Evolutionary conservation across 176 grass and related monocot species (phyloP).

Genomic region (Pharus latifolius): DNA sequence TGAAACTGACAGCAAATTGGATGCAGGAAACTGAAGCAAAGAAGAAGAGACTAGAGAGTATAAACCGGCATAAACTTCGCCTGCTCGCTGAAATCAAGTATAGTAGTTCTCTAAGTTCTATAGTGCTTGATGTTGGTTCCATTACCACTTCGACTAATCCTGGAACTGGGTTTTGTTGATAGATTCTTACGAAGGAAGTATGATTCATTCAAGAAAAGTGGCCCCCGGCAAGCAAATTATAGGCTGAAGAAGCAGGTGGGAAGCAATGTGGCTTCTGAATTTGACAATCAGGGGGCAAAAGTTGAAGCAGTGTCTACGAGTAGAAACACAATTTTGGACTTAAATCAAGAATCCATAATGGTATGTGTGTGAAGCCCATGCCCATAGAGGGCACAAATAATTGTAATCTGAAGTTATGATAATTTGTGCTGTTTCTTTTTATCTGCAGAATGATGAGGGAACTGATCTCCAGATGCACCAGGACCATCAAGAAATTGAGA

Average conservation of each 20-base stretch:
- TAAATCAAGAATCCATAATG: conserved; percentile 40
- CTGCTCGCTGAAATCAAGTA: conserved; percentile 69
- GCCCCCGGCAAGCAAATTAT: conserved; percentile 4
- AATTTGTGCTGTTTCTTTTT: not conserved
- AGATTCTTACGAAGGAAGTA: conserved; percentile 65
- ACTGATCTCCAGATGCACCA: conserved; percentile 6
- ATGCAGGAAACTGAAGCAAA: conserved; percentile 60
- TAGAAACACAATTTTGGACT: conserved; percentile 19
- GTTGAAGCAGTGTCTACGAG: conserved; percentile 38
- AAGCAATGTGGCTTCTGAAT: not conserved
- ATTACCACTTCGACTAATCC: not conserved
- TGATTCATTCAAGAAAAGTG: conserved; percentile 16
- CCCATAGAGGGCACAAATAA: too few species aligned
- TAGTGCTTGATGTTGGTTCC: not conserved
- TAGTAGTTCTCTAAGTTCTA: not conserved
- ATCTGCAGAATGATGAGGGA: conserved; percentile 37
- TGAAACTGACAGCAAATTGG: not conserved
- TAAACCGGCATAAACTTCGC: conserved; percentile 28
- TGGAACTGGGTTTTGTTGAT: not conserved
- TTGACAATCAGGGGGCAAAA: not conserved
- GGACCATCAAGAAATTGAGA: not conserved
- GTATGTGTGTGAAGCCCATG: conserved; percentile 21
- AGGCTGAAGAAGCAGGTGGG: conserved; percentile 32
- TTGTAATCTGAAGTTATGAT: not conserved
- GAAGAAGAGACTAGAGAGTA: conserved; percentile 30